Conservation (phyloP, 106 monocot genomes). For the Dioscorea zingiberensis region DNA sequence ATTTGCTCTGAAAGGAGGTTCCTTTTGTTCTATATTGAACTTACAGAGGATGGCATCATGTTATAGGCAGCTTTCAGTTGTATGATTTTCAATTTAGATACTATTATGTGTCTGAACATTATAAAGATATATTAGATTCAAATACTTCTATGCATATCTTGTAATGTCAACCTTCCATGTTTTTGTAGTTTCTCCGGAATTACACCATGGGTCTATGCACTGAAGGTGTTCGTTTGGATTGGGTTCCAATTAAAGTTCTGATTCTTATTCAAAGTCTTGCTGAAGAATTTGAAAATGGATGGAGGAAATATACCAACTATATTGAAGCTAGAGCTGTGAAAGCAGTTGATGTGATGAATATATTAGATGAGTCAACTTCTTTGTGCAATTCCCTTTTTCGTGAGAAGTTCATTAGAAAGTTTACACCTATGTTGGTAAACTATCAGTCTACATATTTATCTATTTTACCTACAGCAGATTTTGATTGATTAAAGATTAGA, state of each 20-base stretch:
- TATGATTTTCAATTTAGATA: too few species aligned
- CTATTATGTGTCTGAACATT: too few species aligned
- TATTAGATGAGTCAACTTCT: conserved; percentile 19
- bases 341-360: not conserved
- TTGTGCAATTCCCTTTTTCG: conserved; percentile 5
- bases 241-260: conserved; percentile 53
- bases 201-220: conserved; percentile 22
- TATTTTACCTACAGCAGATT: too few species aligned
- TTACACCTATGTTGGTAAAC: conserved; percentile 39
- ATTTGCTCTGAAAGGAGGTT: too few species aligned
- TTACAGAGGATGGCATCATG: too few species aligned
- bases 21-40: too few species aligned
- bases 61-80: too few species aligned
- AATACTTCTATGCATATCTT: too few species aligned
- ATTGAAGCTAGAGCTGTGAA: conserved; percentile 4
- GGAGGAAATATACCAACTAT: conserved; percentile 15
- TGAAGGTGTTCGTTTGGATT: conserved; percentile 15
- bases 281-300: conserved; percentile 48
- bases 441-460: not conserved
- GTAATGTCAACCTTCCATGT: too few species aligned
- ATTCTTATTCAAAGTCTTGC: conserved; percentile 53
- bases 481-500: too few species aligned
- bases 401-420: conserved; percentile 13
- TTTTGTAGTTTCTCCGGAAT: conserved; percentile 49
- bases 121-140: too few species aligned